Evolutionary conservation across 2,329 filamentous ascomycete species (phyloP).

Genomic region (Verticillium albo-atrum): DNA sequence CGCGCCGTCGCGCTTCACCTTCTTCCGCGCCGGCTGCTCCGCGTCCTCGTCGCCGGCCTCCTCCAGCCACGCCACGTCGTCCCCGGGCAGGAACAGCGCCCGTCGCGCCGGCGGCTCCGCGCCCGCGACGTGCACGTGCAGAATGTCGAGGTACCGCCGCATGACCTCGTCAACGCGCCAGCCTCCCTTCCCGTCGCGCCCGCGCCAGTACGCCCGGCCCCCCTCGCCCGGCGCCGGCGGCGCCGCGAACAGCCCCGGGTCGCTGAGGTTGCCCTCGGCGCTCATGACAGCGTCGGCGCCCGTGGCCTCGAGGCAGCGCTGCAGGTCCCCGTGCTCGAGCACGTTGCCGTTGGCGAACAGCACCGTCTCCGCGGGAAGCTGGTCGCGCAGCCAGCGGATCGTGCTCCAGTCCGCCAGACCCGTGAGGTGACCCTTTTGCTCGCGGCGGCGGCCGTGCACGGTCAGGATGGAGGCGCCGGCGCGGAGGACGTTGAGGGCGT

Average conservation of each 20-base stretch:
- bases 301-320: slow-evolving; percentile 72
- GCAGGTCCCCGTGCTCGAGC: slow-evolving; percentile 72
- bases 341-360: slow-evolving; percentile 97
- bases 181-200: slow-evolving; percentile 71
- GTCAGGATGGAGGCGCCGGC: slow-evolving; percentile 92
- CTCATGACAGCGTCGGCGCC: slow-evolving; percentile 94
- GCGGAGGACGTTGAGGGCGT: slow-evolving; percentile 79
- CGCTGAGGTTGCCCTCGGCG: slow-evolving; percentile 90
- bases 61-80: slow-evolving; percentile 42
- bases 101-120: slow-evolving; percentile 59
- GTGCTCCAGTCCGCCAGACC: slow-evolving; percentile 90
- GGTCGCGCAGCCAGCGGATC: slow-evolving; percentile 76
- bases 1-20: slow-evolving; percentile 20
- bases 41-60: slow-evolving; percentile 22
- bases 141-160: slow-evolving; percentile 84
- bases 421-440: slow-evolving; percentile 95
- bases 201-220: slow-evolving; percentile 82
- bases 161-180: slow-evolving; percentile 86
- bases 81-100: slow-evolving; percentile 68
- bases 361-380: slow-evolving; percentile 80
- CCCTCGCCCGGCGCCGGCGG: slow-evolving; percentile 61
- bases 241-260: slow-evolving; percentile 78
- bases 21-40: slow-evolving; percentile 41
- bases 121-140: slow-evolving; percentile 72
- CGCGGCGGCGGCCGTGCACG: slow-evolving; percentile 80